phyloP scores from a whole-genome alignment of 2,329 filamentous ascomycete genomes.

The Exophiala phaeomuriformis region DNA sequence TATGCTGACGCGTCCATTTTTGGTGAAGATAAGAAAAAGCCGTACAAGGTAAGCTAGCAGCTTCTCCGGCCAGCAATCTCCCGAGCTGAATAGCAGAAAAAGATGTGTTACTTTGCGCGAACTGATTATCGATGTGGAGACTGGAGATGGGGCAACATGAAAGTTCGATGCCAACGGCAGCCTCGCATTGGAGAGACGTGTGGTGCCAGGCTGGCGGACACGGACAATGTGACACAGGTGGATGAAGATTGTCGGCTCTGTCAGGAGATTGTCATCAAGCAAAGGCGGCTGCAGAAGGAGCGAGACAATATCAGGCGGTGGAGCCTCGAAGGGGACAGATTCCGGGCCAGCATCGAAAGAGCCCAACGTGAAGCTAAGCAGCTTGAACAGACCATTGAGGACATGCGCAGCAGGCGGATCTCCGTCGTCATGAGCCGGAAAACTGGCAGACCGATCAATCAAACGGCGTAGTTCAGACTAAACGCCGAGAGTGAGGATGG shows the following conservation, averaged over 20 bases:
- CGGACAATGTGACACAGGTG: conserved; percentile 15
- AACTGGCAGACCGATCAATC: not conserved
- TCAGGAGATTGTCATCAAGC: conserved; percentile 24
- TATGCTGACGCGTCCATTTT: not conserved
- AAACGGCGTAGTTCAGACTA: not conserved
- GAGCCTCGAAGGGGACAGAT: conserved; percentile 20
- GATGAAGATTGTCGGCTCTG: conserved; percentile 22
- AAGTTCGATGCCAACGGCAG: conserved; percentile 24
- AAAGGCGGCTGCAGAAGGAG: conserved; percentile 18
- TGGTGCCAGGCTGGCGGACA: conserved; percentile 19
- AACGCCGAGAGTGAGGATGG: not conserved
- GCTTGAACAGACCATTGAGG: conserved; percentile 17
- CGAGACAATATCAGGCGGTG: conserved; percentile 23
- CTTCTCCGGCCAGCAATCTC: not conserved
- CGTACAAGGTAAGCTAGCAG: not conserved
- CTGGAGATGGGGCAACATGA: conserved; percentile 29
- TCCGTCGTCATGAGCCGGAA: conserved; percentile 7
- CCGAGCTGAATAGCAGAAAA: not conserved
- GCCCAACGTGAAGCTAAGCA: conserved; percentile 13
- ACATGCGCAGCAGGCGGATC: conserved; percentile 14
- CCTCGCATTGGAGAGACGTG: conserved; percentile 27
- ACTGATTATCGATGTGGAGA: conserved; percentile 23
- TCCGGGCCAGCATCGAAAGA: conserved; percentile 23
- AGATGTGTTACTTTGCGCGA: conserved; percentile 26
- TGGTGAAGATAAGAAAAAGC: not conserved